Base-by-base conservation (phyloP, 768 basidiomycete genomes). In the Amanita pseudoporphyria region DNA sequence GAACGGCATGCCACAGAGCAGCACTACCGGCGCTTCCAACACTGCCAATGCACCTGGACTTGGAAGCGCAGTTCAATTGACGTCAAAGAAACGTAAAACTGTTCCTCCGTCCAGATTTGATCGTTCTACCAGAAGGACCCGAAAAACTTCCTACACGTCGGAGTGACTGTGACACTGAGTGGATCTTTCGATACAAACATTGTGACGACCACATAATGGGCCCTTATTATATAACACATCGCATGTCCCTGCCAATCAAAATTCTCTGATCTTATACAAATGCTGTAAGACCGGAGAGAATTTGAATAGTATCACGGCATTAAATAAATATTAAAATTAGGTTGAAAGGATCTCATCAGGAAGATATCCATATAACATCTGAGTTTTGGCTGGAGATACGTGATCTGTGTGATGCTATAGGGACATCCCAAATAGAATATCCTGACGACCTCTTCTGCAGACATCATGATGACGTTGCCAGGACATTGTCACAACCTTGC, bases 211-310 rank as follows among this genome's bases (percentile, higher is more conserved):
- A 43, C 26, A 24, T 43, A 43, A 28, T 30, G 24, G 28, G 42
- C 42, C 42, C 42, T 28, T 43, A 43, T 43, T 43, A 14, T 43
- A 43, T 43, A 43, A 43, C 42, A 28, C 42, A 43, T 28, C 24
- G 42, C 42, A 43, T 43, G 42, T 43, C 9, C 12, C 2, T 24
- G 42, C 22, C 14, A 16, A 43, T 30, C 42, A 30, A 30, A 5
- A 28, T 43, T n/a, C 28, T 13, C 24, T 1, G 42, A 43, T 43
- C 42, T 43, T 43, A 43, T 43, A 43, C 12, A 43, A 43, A 43
- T 43, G 26, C 42, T 43, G 42, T 28, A 43, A 43, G 26, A 24
- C 42, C 24, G 26, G 42, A 13, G 12, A 28, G 24, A 30, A 18
- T 43, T 12, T 43, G 42, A 30, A 43, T 43, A 43, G 42, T n/a